Evolutionary conservation across 2,329 filamentous ascomycete species (phyloP), one percentile per base, ranked within the genome.

Genomic region (Talaromyces amestolkiae): DNA sequence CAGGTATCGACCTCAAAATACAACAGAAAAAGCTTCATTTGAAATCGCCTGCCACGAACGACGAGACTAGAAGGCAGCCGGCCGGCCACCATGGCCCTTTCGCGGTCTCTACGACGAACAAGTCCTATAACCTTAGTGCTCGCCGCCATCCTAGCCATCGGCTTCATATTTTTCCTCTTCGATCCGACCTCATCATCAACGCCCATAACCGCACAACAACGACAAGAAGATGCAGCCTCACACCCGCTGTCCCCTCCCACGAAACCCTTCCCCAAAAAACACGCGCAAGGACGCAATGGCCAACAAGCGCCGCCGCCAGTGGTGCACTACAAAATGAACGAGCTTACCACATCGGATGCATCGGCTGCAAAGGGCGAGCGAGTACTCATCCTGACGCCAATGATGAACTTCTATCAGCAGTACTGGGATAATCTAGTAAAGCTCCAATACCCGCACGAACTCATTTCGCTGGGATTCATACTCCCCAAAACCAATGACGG

Each of bases 391-490:
- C 86, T 99, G 67, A 97, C 95, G 1, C 95, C 95, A 10, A 89
- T 99, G 80, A 91, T 92, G 37, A 88, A 91, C 68, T 99, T 98
- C 84, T 98, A 97, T 79, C 89, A 91, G 72, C 89, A 86, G 71
- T 99, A 98, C 82, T 99, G 95, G 94, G 90, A 96, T 77, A 99
- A 98, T 73, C 84, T 99, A 33, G 77, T 93, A 70, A 87, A 87
- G 75, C 85, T 99, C 64, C 85, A 81, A 73, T 99, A 98, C 77
- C 95, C 95, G 3, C 95, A 97, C 80, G 91, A 97, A 66, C 87
- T 98, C 69, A 96, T 99, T 74, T 96, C 92, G 0, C 84, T 99
- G 33, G 95, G 92, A 45, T 99, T 98, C 81, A 98, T 99, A 75
- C 89, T 97, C 33, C 95, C 95, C 61, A 96, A 96, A 81, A 96